Conservation (phyloP, 345 rosid genomes). For the Populus deltoides region DNA sequence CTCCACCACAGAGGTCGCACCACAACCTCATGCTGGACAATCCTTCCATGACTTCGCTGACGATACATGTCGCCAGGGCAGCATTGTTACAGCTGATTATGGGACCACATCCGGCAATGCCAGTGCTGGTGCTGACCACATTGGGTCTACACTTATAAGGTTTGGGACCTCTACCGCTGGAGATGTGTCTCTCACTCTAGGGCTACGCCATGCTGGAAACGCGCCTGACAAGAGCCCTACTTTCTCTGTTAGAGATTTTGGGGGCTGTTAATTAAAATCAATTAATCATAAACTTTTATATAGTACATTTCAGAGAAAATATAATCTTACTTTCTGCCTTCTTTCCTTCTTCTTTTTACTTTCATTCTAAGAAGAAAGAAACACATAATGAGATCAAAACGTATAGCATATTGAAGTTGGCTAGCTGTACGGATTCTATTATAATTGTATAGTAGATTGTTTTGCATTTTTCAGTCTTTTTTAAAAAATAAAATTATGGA, state of each 20-base stretch:
- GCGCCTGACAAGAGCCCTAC: slow-evolving; percentile 55
- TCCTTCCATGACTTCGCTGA: slow-evolving; percentile 32
- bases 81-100: slow-evolving; percentile 31
- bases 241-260: slow-evolving; percentile 76
- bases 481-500: not conserved
- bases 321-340: not conserved
- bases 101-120: slow-evolving; percentile 39
- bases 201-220: slow-evolving; percentile 86
- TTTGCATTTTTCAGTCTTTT: not conserved
- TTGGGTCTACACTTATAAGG: slow-evolving; percentile 52
- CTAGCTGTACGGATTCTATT: slow-evolving; percentile 25
- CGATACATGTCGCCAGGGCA: slow-evolving; percentile 40
- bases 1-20: slow-evolving; percentile 13
- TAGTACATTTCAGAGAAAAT: slow-evolving; percentile 4
- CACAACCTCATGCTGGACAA: slow-evolving; percentile 14
- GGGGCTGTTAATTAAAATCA: slow-evolving; percentile 43
- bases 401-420: slow-evolving; percentile 25
- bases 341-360: slow-evolving; percentile 7
- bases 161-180: slow-evolving; percentile 71
- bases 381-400: slow-evolving; percentile 20
- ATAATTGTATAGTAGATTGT: slow-evolving; percentile 45
- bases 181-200: slow-evolving; percentile 91
- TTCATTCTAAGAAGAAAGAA: slow-evolving; percentile 21
- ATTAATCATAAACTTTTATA: slow-evolving; percentile 1
- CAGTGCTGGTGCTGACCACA: slow-evolving; percentile 19